A percentile compares a stretch with the other conserved stretches of the same genome.
These are phyloP conservation scores for Tetracladium maxilliforme DNA, from an alignment of 2,329 filamentous ascomycete species.

Conservation along the genomic window DNA sequence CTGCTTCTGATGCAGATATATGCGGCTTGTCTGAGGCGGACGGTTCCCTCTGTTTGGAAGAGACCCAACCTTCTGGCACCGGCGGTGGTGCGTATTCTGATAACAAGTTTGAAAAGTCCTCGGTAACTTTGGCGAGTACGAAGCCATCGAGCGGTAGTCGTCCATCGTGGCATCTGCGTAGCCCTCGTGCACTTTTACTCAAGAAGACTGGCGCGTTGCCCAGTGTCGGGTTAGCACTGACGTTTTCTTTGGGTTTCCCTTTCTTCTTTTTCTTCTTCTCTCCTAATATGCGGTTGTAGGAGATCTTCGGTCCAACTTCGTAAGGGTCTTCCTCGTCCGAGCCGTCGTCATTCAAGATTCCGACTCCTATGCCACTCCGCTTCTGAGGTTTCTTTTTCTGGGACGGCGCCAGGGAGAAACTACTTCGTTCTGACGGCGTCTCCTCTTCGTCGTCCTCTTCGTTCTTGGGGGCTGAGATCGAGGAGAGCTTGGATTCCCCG, in stretches of 20 bases:
- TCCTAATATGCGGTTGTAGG: slow-evolving; percentile 70
- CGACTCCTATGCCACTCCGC: slow-evolving; percentile 68
- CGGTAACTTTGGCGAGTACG: slow-evolving; percentile 43
- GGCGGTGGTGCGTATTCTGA: slow-evolving; percentile 44
- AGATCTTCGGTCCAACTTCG: slow-evolving; percentile 79
- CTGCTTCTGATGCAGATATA: slow-evolving; percentile 64
- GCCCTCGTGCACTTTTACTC: slow-evolving; percentile 45
- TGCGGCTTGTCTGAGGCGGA: slow-evolving; percentile 14
- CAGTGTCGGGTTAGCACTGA: slow-evolving; percentile 46
- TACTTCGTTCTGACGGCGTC: too few relatives aligned
- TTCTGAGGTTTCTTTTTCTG: slow-evolving; percentile 36
- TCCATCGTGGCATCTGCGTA: slow-evolving; percentile 70
- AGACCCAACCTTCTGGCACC: slow-evolving; percentile 63
- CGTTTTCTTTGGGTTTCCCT: slow-evolving; percentile 28
- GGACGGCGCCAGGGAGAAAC: too few relatives aligned
- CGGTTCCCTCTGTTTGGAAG: slow-evolving; percentile 33
- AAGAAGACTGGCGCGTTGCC: slow-evolving; percentile 60
- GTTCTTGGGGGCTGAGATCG: slow-evolving; percentile 16
- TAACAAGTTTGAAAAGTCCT: slow-evolving; percentile 27
- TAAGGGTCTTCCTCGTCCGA: slow-evolving; percentile 95
- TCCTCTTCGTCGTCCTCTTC: slow-evolving; percentile 32
- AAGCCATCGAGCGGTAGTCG: slow-evolving; percentile 71
- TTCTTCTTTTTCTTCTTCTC: slow-evolving; percentile 70
- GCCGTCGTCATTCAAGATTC: slow-evolving; percentile 79
- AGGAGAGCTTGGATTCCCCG: slow-evolving; percentile 37